These are phyloP conservation scores for Podospora comata DNA, from an alignment of 495 filamentous ascomycete genomes.

Conservation along the genomic window DNA sequence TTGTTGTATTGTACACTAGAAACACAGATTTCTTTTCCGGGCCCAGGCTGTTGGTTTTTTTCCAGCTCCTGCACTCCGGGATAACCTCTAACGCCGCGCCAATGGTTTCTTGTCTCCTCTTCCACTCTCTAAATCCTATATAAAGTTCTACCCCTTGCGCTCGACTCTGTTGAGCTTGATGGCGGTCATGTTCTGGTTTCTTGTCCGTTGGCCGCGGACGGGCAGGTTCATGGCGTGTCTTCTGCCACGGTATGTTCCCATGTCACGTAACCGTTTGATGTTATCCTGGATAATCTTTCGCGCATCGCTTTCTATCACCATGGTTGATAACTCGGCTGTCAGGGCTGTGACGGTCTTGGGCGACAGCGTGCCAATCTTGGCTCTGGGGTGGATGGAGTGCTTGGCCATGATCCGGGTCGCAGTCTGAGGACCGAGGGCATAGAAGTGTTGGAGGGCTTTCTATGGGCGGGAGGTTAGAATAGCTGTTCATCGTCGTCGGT, in stretches of 20 bases:
- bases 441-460: slow-evolving; percentile 86
- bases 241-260: slow-evolving; percentile 84
- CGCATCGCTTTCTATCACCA: slow-evolving; percentile 94
- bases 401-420: slow-evolving; percentile 77
- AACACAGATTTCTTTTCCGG: neutral
- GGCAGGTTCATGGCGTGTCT: slow-evolving; percentile 87
- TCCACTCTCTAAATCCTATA: neutral
- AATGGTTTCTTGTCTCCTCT: neutral
- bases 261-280: slow-evolving; percentile 82
- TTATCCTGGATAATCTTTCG: slow-evolving; percentile 72
- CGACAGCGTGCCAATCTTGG: slow-evolving; percentile 66
- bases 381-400: slow-evolving; percentile 77
- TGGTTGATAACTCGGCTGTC: slow-evolving; percentile 77
- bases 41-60: neutral
- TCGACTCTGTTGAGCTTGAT: slow-evolving; percentile 77
- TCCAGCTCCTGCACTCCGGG: neutral
- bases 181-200: slow-evolving; percentile 76
- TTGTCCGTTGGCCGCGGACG: slow-evolving; percentile 82
- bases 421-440: slow-evolving; percentile 73
- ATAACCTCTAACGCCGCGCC: neutral
- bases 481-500: neutral
- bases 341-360: slow-evolving; percentile 72
- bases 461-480: slow-evolving; percentile 35
- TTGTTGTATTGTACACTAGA: slow-evolving; percentile 23
- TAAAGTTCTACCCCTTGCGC: slow-evolving; percentile 48